A percentile compares a stretch with the other conserved stretches of the same genome.
These are phyloP conservation scores for Mollisiaceae sp. DNA, from an alignment of 2,329 filamentous ascomycete genomes.

Conservation along the genomic window DNA sequence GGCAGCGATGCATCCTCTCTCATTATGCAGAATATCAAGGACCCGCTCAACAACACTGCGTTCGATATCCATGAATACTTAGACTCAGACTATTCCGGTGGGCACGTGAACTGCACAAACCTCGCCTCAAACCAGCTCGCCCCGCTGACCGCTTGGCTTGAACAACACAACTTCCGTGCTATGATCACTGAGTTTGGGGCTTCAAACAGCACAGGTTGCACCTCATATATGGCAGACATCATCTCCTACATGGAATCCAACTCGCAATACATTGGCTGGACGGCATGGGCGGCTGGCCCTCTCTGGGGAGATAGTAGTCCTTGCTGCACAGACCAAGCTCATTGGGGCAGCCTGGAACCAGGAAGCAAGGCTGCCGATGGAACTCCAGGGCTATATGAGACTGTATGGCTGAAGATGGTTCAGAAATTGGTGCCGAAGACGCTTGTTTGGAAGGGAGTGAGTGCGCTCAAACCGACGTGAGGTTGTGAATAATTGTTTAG, in stretches of 20 bases:
- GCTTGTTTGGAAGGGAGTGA: constrained; percentile 15
- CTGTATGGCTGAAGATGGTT: constrained; percentile 51
- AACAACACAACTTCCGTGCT: constrained; percentile 51
- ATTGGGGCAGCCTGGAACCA: constrained; percentile 53
- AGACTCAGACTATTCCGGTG: constrained; percentile 54
- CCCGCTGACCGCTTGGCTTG: constrained; percentile 51
- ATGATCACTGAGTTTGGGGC: constrained; percentile 57
- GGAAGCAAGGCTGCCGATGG: constrained; percentile 51
- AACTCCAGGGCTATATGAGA: constrained; percentile 51
- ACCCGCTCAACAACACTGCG: constrained; percentile 53
- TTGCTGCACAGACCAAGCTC: constrained; percentile 48
- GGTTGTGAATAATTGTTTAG: background rate
- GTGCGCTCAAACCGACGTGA: constrained; percentile 6
- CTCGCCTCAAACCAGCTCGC: constrained; percentile 48
- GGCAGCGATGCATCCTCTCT: constrained; percentile 43
- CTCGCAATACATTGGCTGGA: constrained; percentile 55
- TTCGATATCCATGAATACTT: constrained; percentile 59
- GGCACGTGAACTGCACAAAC: constrained; percentile 49
- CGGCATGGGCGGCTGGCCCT: constrained; percentile 55
- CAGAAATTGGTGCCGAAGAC: constrained; percentile 48
- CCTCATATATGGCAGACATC: constrained; percentile 48
- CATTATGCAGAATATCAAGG: constrained; percentile 49
- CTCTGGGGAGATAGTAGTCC: constrained; percentile 52
- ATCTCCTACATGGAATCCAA: constrained; percentile 53
- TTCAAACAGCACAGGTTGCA: constrained; percentile 49